These are phyloP conservation scores for Secale cereale DNA, from an alignment of 176 grass and related monocot species.

Conservation along the genomic window DNA sequence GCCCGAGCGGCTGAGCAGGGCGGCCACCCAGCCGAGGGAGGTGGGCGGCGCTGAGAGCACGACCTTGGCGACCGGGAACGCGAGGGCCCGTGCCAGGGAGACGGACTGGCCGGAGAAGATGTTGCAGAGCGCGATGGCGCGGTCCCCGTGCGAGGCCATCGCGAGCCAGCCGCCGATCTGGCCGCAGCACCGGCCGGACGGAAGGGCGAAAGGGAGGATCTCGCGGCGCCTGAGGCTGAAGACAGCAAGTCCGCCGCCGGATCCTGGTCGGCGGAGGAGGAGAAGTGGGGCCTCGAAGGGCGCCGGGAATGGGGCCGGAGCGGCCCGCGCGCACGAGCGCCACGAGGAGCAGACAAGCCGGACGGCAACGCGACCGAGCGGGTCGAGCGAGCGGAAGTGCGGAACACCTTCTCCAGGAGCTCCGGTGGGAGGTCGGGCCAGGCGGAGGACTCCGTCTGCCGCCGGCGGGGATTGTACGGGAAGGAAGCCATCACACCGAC, in stretches of 20 bases:
- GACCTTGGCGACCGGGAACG: neutral
- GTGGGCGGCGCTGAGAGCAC: neutral
- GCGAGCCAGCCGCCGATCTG: constrained; percentile 20
- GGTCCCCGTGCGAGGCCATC: neutral
- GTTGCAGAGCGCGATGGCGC: neutral
- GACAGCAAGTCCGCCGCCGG: neutral
- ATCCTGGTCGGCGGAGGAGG: neutral
- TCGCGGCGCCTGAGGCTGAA: constrained; percentile 21
- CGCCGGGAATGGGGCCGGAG: no score
- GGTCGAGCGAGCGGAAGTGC: neutral
- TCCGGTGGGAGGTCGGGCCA: constrained; percentile 6
- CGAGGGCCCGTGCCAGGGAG: neutral
- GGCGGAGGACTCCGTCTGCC: neutral
- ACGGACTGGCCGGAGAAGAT: neutral
- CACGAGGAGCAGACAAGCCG: constrained; percentile 28
- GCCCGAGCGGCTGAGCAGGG: neutral
- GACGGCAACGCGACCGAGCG: constrained; percentile 7
- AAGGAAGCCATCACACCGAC: neutral
- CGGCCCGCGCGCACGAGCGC: constrained; percentile 3
- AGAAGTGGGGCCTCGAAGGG: no score
- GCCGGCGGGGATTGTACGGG: neutral
- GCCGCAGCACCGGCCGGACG: constrained; percentile 19
- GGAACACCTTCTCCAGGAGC: neutral
- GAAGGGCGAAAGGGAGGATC: constrained; percentile 16
- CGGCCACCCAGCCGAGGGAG: neutral